These are phyloP conservation scores for Phytopythium mirpurense DNA, from an alignment of 352 stramenopile genomes.

Conservation along the genomic window DNA sequence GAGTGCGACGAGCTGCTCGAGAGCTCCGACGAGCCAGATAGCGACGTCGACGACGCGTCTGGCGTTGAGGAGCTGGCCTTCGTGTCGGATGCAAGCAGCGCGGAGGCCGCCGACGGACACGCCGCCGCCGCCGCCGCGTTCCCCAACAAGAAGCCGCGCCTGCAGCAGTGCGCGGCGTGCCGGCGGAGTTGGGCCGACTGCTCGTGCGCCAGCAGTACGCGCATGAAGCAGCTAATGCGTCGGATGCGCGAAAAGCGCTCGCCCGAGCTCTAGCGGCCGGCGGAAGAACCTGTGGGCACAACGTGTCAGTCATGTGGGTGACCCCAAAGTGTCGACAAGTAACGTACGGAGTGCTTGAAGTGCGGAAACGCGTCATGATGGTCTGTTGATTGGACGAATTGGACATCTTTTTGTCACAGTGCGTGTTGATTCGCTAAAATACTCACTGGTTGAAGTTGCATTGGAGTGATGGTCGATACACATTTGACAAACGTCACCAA, in stretches of 20 bases:
- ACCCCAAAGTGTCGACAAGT: too few species aligned
- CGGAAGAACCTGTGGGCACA: too few species aligned
- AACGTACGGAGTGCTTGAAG: too few species aligned
- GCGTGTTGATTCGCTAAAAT: too few species aligned
- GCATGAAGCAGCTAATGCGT: conserved; percentile 37
- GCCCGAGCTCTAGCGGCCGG: conserved; percentile 12
- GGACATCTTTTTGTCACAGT: too few species aligned
- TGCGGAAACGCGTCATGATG: too few species aligned
- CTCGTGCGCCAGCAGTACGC: conserved; percentile 27
- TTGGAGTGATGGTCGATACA: too few species aligned
- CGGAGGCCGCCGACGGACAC: neutral
- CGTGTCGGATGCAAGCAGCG: neutral
- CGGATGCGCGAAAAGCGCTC: conserved; percentile 34
- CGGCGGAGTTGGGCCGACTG: conserved; percentile 26
- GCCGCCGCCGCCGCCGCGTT: conserved; percentile 8
- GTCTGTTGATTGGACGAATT: too few species aligned
- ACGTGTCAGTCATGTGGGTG: too few species aligned
- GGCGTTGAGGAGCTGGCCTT: neutral
- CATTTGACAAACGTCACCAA: too few species aligned
- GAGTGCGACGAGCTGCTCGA: conserved; percentile 67
- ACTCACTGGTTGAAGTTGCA: too few species aligned
- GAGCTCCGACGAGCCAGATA: conserved; percentile 45
- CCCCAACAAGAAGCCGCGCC: conserved; percentile 46
- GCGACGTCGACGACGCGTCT: conserved; percentile 7
- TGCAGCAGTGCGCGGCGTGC: conserved; percentile 20